A percentile compares a stretch with the other conserved stretches of the same genome.
Evolutionary conservation across 2,329 filamentous ascomycete genomes (phyloP).

Genomic region (Chrysosporium keratinophilum): DNA sequence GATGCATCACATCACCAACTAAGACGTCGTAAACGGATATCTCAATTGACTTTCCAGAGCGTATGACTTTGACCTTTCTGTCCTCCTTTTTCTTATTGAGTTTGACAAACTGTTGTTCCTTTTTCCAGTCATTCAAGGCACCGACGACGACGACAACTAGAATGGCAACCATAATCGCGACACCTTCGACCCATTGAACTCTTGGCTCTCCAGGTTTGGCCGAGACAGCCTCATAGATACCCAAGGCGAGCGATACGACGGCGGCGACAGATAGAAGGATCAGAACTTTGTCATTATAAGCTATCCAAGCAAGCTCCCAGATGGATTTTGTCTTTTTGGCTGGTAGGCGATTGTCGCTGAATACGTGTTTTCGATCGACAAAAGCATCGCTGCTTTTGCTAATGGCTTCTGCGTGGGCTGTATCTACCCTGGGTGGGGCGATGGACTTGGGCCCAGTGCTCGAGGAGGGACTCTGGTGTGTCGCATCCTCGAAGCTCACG

Average conservation of each 20-base stretch:
- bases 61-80: slow-evolving; percentile 60
- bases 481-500: slow-evolving; percentile 58
- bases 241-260: slow-evolving; percentile 61
- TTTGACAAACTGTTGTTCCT: slow-evolving; percentile 55
- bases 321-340: slow-evolving; percentile 60
- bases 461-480: slow-evolving; percentile 16
- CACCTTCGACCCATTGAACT: slow-evolving; percentile 58
- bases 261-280: slow-evolving; percentile 62
- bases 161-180: slow-evolving; percentile 56
- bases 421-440: slow-evolving; percentile 11
- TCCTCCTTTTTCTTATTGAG: slow-evolving; percentile 70
- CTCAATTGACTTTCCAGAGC: slow-evolving; percentile 61
- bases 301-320: slow-evolving; percentile 62
- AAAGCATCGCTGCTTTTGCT: slow-evolving; percentile 35
- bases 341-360: slow-evolving; percentile 57
- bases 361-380: slow-evolving; percentile 58
- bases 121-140: slow-evolving; percentile 57
- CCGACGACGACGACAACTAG: slow-evolving; percentile 54
- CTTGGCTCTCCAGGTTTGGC: slow-evolving; percentile 38
- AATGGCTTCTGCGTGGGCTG: slow-evolving; percentile 14
- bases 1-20: slow-evolving; percentile 61
- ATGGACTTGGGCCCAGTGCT: slow-evolving; percentile 16
- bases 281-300: slow-evolving; percentile 71
- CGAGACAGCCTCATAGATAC: slow-evolving; percentile 62
- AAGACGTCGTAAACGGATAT: slow-evolving; percentile 61